Base-by-base conservation (phyloP, 2,329 filamentous ascomycete genomes). In the Arthrobotrys conoides region DNA sequence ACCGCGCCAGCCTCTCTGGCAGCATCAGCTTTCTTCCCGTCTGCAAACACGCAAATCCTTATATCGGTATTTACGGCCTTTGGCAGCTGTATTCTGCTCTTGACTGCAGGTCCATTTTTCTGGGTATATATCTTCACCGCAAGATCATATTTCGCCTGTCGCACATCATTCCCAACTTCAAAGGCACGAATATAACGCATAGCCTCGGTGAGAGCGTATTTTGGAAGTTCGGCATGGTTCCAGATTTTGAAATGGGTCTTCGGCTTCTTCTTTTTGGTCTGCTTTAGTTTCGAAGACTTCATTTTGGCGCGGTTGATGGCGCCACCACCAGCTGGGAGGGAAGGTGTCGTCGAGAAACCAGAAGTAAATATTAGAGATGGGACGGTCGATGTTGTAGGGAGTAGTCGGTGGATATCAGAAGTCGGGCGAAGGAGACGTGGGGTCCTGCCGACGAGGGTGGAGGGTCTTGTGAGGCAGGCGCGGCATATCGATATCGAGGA, bases 171-270 rank as follows among this genome's bases (percentile, higher is more conserved):
- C 83, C 96, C 95, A 82, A 97, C 94, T 88, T 99, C 96, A 83
- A 92, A 91, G 59, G 96, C 95, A 83, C 93, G 93, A 81, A 99
- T 90, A 84, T 97, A 96, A 93, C 94, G 90, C 90, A 99, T 96
- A 16, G 96, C 96, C 86, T 99, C 96, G 81, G 93, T 92, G 36
- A 99, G 87, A 0, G 93, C 89, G 83, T 92, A 97, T 83, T 92
- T 91, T 41, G 93, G 87, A 51, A 90, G 80, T 61, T 82, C 82
- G 51, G 81, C 83, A 72, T 84, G 78, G 81, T 85, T 78, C 75
- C 75, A 78, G 61, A 72, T 78, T 48, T 78, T 78, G 61, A 71
- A 78, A 24, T 78, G 75, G 12, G 75, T 71, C 38, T 78, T 78
- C 10, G 61, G 16, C 30, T 78, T 78, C 63, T 78, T 78, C 46